phyloP scores from a whole-genome alignment of 345 rosid genomes.

The Cardamine resedifolia region DNA sequence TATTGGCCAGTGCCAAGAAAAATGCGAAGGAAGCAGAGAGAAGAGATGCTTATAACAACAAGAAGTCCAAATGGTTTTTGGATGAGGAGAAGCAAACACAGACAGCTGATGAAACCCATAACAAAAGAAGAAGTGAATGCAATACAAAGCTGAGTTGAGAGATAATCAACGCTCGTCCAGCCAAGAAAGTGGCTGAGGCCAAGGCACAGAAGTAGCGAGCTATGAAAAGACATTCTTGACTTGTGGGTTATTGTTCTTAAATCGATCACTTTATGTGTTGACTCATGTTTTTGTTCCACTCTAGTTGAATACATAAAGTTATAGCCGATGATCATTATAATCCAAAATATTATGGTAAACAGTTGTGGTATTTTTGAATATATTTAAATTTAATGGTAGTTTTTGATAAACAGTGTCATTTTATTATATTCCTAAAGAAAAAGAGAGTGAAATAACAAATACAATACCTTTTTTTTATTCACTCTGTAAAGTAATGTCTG shows the following conservation, averaged over 20 bases:
- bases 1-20: constrained; percentile 85
- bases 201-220: constrained; percentile 83
- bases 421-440: background rate
- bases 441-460: background rate
- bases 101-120: constrained; percentile 63
- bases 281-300: too few relatives aligned
- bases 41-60: constrained; percentile 64
- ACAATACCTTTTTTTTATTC: background rate
- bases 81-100: constrained; percentile 83
- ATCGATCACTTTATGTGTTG: too few relatives aligned
- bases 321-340: too few relatives aligned
- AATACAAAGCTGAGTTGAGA: constrained; percentile 79
- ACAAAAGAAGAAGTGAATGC: constrained; percentile 86
- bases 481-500: background rate
- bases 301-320: too few relatives aligned
- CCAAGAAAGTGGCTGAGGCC: constrained; percentile 94
- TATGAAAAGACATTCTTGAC: too few relatives aligned
- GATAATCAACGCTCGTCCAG: constrained; percentile 89
- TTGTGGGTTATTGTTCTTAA: too few relatives aligned
- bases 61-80: constrained; percentile 77
- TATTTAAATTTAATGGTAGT: background rate
- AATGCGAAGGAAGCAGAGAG: too few relatives aligned
- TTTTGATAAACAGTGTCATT: background rate
- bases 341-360: too few relatives aligned
- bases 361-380: background rate